These are phyloP conservation scores for Mucor lusitanicus DNA, from an alignment of 371 early-diverging fungal genomes.

Conservation along the genomic window DNA sequence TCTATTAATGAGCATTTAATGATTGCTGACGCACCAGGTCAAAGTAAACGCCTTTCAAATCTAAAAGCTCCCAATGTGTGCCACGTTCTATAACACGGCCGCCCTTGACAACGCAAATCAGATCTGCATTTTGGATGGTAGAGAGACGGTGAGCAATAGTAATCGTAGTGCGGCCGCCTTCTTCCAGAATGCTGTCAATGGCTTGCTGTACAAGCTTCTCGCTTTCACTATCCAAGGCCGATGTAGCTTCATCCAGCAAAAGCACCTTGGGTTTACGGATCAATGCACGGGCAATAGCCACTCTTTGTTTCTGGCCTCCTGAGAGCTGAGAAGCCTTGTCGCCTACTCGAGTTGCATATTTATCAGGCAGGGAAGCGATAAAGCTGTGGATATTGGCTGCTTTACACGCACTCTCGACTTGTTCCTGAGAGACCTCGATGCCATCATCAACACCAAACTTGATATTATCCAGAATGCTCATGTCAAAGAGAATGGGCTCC, in stretches of 20 bases:
- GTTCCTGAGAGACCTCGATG: slow-evolving; percentile 48
- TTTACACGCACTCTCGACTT: slow-evolving; percentile 63
- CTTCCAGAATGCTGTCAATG: slow-evolving; percentile 72
- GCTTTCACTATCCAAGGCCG: slow-evolving; percentile 85
- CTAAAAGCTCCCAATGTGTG: slow-evolving; percentile 73
- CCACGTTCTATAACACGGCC: slow-evolving; percentile 85
- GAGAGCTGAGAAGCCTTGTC: slow-evolving; percentile 72
- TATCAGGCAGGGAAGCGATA: slow-evolving; percentile 64
- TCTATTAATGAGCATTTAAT: slow-evolving; percentile 34
- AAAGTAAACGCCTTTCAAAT: slow-evolving; percentile 38
- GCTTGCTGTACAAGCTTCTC: slow-evolving; percentile 90
- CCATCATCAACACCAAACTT: slow-evolving; percentile 62
- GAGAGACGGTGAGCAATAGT: slow-evolving; percentile 76
- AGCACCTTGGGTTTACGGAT: slow-evolving; percentile 86
- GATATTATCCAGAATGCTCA: slow-evolving; percentile 85
- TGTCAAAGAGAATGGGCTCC: slow-evolving; percentile 85
- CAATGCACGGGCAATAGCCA: slow-evolving; percentile 70
- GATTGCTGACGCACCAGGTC: slow-evolving; percentile 46
- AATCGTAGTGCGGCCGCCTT: slow-evolving; percentile 63
- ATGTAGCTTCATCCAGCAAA: slow-evolving; percentile 96
- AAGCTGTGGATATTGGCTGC: slow-evolving; percentile 82
- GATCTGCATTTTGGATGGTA: slow-evolving; percentile 76
- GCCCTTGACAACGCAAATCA: slow-evolving; percentile 73
- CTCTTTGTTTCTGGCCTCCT: slow-evolving; percentile 77
- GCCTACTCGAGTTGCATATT: slow-evolving; percentile 81